These are phyloP conservation scores for Mycogone perniciosa DNA, from an alignment of 2,329 filamentous ascomycete species.

Conservation along the genomic window DNA sequence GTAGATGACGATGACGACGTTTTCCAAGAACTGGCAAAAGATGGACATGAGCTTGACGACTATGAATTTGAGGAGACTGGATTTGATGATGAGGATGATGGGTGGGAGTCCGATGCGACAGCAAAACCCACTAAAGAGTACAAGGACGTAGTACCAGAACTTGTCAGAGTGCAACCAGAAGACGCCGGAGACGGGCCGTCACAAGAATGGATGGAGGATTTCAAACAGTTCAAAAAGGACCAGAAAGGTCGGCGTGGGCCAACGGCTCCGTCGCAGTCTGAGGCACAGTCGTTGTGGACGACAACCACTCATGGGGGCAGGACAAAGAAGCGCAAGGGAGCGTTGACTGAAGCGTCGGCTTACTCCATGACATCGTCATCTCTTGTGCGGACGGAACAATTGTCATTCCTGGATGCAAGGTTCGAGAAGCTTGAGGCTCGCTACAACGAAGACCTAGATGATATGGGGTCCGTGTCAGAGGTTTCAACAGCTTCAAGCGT, in stretches of 20 bases:
- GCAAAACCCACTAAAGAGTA: constrained; percentile 65
- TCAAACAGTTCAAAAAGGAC: constrained; percentile 89
- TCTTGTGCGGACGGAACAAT: constrained; percentile 78
- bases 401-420: constrained; percentile 76
- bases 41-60: constrained; percentile 67
- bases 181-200: constrained; percentile 56
- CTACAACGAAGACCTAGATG: constrained; percentile 49
- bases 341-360: constrained; percentile 76
- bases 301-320: constrained; percentile 73
- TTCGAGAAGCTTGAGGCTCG: constrained; percentile 88
- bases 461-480: constrained; percentile 52
- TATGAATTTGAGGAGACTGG: constrained; percentile 70
- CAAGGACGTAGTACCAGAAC: constrained; percentile 42
- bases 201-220: constrained; percentile 85
- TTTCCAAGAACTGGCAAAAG: constrained; percentile 66
- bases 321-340: constrained; percentile 91
- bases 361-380: constrained; percentile 93
- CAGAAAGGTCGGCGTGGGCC: constrained; percentile 42
- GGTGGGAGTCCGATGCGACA: constrained; percentile 93
- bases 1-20: constrained; percentile 85
- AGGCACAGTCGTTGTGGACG: constrained; percentile 64
- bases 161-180: constrained; percentile 40
- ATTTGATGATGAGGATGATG: constrained; percentile 56
- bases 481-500: constrained; percentile 61
- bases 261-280: constrained; percentile 47